phyloP scores from a whole-genome alignment of 2,329 filamentous ascomycete species.

The Nemania abortiva region DNA sequence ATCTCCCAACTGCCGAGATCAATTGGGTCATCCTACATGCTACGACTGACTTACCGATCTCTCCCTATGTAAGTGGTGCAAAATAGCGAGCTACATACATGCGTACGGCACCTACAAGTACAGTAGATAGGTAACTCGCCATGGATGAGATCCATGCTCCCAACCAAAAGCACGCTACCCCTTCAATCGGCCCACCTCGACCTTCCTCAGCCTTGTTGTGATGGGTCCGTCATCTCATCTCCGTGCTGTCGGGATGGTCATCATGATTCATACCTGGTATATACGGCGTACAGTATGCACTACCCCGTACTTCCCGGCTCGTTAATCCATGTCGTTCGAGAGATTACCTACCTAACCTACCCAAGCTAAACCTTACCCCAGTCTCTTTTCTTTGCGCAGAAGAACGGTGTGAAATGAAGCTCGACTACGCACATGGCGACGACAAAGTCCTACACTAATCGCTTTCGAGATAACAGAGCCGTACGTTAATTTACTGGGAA shows the following conservation, averaged over 20 bases:
- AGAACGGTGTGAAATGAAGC: background rate
- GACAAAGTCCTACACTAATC: constrained; percentile 36
- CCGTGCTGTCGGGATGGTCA: constrained; percentile 18
- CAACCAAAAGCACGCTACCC: constrained; percentile 6
- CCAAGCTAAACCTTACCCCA: background rate
- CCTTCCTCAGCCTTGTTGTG: constrained; percentile 33
- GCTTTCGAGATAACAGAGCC: constrained; percentile 17
- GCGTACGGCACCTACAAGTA: background rate
- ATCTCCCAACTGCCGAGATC: constrained; percentile 28
- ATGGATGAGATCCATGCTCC: background rate
- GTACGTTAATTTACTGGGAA: background rate
- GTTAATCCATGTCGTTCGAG: background rate
- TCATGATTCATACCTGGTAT: background rate
- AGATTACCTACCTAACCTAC: constrained; percentile 7
- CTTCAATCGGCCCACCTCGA: background rate
- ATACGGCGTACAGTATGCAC: constrained; percentile 11
- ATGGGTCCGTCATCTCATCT: constrained; percentile 33
- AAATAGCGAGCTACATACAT: background rate
- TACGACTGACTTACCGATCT: background rate
- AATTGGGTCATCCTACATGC: constrained; percentile 6
- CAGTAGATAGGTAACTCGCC: background rate
- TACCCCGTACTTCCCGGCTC: constrained; percentile 21
- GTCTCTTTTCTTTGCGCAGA: background rate
- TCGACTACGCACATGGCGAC: background rate
- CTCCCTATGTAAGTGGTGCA: background rate